A percentile compares a stretch with the other conserved stretches of the same genome.
These are phyloP conservation scores for Pluteus cervinus DNA, from an alignment of 768 basidiomycete genomes.

Conservation along the genomic window DNA sequence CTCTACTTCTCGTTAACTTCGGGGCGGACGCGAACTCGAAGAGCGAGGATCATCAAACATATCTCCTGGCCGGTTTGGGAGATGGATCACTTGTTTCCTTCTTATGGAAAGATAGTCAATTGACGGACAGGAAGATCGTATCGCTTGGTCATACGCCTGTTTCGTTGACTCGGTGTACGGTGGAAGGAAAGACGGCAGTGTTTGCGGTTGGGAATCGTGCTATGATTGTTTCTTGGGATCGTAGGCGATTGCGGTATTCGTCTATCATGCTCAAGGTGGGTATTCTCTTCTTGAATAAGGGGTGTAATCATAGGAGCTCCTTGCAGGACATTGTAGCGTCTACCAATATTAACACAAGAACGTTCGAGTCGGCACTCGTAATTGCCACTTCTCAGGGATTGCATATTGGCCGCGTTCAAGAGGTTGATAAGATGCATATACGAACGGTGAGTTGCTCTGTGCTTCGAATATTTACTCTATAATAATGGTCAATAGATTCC, in stretches of 20 bases:
- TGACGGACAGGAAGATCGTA: slow-evolving; percentile 49
- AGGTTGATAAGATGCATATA: slow-evolving; percentile 77
- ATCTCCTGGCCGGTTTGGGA: slow-evolving; percentile 67
- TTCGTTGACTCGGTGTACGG: slow-evolving; percentile 44
- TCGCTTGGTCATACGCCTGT: slow-evolving; percentile 67
- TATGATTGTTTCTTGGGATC: slow-evolving; percentile 64
- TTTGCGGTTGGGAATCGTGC: slow-evolving; percentile 71
- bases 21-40: slow-evolving; percentile 29
- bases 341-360: slow-evolving; percentile 38
- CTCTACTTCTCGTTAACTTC: slow-evolving; percentile 54
- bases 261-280: slow-evolving; percentile 65
- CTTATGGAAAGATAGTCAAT: slow-evolving; percentile 35
- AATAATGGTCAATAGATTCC: slow-evolving; percentile 42
- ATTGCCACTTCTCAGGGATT: slow-evolving; percentile 50
- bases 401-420: slow-evolving; percentile 58
- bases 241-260: slow-evolving; percentile 57
- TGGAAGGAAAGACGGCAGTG: slow-evolving; percentile 50
- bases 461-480: slow-evolving; percentile 6
- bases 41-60: slow-evolving; percentile 33
- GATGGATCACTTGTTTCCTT: slow-evolving; percentile 68
- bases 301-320: neutral
- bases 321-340: slow-evolving; percentile 47
- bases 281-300: neutral
- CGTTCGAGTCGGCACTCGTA: slow-evolving; percentile 49
- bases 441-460: slow-evolving; percentile 47